Evolutionary conservation across 768 basidiomycete species (phyloP).

Genomic region (Pulveroboletus ravenelii): DNA sequence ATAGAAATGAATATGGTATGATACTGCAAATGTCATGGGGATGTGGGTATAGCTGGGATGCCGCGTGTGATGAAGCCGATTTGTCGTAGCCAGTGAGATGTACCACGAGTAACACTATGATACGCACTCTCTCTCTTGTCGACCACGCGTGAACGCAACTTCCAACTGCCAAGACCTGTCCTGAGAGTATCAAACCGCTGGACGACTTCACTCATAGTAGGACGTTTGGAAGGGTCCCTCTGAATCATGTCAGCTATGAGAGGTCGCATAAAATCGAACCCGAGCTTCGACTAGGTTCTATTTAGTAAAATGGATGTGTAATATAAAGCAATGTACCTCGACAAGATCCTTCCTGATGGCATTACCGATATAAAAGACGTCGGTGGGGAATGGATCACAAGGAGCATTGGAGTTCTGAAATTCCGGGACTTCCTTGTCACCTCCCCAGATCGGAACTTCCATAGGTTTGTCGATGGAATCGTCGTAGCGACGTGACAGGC

Average conservation of each 20-base stretch:
- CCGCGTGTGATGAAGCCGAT: conserved; percentile 5
- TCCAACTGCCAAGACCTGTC: conserved; percentile 16
- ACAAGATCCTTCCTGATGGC: conserved; percentile 30
- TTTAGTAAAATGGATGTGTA: neutral
- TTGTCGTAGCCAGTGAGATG: conserved; percentile 24
- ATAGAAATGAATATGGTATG: neutral
- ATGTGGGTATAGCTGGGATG: conserved; percentile 18
- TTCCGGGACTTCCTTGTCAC: conserved; percentile 40
- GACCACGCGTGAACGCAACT: conserved; percentile 27
- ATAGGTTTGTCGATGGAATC: conserved; percentile 21
- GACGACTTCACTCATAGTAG: conserved; percentile 35
- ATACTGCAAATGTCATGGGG: neutral
- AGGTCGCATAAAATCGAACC: conserved; percentile 31
- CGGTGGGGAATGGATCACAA: conserved; percentile 39
- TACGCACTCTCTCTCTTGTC: neutral
- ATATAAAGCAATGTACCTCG: conserved; percentile 17
- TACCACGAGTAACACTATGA: conserved; percentile 1
- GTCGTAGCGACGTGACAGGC: conserved; percentile 28
- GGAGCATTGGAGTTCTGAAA: conserved; percentile 21
- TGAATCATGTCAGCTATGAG: conserved; percentile 37
- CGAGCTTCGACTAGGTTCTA: neutral
- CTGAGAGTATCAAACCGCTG: conserved; percentile 25
- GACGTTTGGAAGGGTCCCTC: conserved; percentile 33
- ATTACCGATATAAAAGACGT: conserved; percentile 43
- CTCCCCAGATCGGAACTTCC: conserved; percentile 33